A percentile compares a stretch with the other conserved stretches of the same genome.
These are phyloP conservation scores for Bacterosira constricta DNA, from an alignment of 108 stramenopile species.

Conservation along the genomic window DNA sequence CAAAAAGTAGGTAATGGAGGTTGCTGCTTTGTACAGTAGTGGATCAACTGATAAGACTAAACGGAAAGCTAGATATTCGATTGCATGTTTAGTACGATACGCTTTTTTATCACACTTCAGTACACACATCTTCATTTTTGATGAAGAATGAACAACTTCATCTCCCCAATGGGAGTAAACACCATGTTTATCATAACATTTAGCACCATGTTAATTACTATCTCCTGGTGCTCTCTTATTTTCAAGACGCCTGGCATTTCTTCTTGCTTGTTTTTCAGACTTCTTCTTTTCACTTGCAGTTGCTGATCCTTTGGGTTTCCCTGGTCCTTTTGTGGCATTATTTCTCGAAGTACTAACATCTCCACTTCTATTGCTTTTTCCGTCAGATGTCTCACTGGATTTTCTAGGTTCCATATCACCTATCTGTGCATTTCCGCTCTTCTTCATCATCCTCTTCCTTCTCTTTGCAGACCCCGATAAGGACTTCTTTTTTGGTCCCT, in stretches of 20 bases:
- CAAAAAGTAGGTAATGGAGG: neutral
- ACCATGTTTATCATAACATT: neutral
- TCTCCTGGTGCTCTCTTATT: neutral
- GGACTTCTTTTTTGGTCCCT: conserved; percentile 25
- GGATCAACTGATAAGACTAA: too few species aligned
- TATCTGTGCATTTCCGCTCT: neutral
- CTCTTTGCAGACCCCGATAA: conserved; percentile 46
- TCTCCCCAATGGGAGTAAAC: neutral
- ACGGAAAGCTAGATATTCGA: too few species aligned
- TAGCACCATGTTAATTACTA: neutral
- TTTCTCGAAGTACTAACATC: neutral
- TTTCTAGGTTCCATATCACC: neutral
- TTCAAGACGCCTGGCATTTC: conserved; percentile 7
- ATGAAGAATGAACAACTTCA: neutral
- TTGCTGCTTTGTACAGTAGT: too few species aligned
- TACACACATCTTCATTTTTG: neutral
- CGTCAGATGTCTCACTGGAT: neutral
- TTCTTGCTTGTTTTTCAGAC: conserved; percentile 8
- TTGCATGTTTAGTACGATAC: too few species aligned
- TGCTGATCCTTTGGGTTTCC: too few species aligned
- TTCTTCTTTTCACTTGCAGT: neutral
- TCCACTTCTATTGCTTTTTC: neutral
- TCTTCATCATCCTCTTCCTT: conserved; percentile 46
- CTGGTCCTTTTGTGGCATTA: neutral
- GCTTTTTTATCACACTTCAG: neutral